Base-by-base conservation (phyloP, 495 filamentous ascomycete species). In the Tuber borchii region DNA sequence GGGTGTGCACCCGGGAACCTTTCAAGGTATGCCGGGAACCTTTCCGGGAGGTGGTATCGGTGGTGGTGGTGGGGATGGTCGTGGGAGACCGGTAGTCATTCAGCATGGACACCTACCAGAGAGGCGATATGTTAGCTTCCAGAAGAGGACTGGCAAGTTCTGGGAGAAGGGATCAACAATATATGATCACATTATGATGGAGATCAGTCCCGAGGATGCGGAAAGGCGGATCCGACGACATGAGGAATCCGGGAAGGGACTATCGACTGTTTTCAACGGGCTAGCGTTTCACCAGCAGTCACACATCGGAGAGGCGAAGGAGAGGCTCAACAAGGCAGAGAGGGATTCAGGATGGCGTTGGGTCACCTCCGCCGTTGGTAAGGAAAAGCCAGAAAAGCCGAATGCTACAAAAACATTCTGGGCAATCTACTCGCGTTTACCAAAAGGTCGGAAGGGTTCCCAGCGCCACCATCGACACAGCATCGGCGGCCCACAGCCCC, bases 351-450 rank as follows among this genome's bases (percentile, higher is more conserved):
- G 76, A 45, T 82, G 77, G 77, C 73, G 70, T 39, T 82, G 81
- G 81, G 76, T 79, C 31, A 70, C 82, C 20, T 76, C 81, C 12
- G 81, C 80, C 9, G 73, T 82, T 56, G 81, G 81, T 37, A 82
- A 82, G 48, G 74, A 82, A 45, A 82, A 82, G 70, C 74, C 81
- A 6, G 69, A 82, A 45, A 79, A 79, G 65, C 72, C 81, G 9
- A 70, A 70, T 42, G 61, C 80, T 19, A 69, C 73, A 20, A 77
- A 82, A 37, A 80, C 80, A 6, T 82, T 82, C 65, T 82, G 81
- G 81, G 81, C 81, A 10, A 82, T 82, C 42, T 82, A 82, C 56
- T 82, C 78, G 26, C 69, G 77, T 71, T 74, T 79, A 26, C 70
- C 80, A 51, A 82, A 44, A 69, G 70, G 65, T 56, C 56, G 26